Evolutionary conservation across 176 grass and related monocot genomes (phyloP).

Genomic region (Poa pratensis): DNA sequence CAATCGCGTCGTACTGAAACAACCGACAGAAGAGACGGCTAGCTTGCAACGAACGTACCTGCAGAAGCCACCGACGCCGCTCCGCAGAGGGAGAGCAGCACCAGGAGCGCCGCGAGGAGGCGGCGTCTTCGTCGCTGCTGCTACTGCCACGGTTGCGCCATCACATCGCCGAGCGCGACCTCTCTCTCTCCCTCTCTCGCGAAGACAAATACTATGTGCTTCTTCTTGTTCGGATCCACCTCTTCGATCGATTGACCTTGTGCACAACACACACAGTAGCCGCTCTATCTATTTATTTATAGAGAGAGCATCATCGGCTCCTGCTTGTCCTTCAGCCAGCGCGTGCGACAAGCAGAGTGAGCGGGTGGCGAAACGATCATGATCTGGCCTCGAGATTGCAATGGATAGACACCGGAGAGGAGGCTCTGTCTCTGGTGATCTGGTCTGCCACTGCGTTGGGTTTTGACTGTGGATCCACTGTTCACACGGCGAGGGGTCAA

Average conservation of each 20-base stretch:
- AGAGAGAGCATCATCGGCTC: not conserved
- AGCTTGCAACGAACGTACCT: not conserved
- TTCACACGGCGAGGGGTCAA: constrained; percentile 25
- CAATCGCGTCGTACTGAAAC: not conserved
- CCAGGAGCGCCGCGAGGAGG: constrained; percentile 16
- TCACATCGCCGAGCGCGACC: constrained; percentile 32
- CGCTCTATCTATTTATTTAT: not conserved
- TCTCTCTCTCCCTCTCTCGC: not conserved
- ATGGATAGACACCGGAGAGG: too few species aligned
- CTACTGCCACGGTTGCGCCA: constrained; percentile 37
- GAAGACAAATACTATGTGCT: not conserved
- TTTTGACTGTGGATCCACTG: not conserved
- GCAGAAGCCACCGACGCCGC: not conserved
- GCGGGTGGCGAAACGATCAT: not conserved
- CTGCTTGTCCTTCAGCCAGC: not conserved
- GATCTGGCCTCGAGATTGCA: not conserved
- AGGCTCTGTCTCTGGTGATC: too few species aligned
- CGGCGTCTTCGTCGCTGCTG: not conserved
- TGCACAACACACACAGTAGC: constrained; percentile 25
- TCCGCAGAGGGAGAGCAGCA: constrained; percentile 35
- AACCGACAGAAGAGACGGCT: not conserved
- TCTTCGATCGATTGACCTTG: constrained; percentile 29
- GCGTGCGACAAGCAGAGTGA: not conserved
- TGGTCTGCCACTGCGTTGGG: not conserved
- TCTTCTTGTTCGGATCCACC: not conserved